phyloP scores from a whole-genome alignment of 2,329 filamentous ascomycete genomes.

The Claviceps sp. region DNA sequence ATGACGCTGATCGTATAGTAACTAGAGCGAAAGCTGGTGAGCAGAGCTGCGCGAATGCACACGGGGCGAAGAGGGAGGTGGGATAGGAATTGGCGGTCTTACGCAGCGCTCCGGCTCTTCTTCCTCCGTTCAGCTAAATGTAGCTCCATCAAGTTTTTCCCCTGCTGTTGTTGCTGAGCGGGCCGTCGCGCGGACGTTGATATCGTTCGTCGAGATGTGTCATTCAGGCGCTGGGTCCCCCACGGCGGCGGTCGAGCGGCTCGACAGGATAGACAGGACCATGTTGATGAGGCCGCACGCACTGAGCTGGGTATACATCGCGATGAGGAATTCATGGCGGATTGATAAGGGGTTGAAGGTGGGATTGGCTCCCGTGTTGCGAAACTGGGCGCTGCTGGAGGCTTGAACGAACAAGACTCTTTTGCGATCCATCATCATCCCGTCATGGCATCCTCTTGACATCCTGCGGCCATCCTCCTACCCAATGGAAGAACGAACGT shows the following conservation, averaged over 20 bases:
- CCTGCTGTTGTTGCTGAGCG: slow-evolving; percentile 13
- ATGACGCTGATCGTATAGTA: slow-evolving; percentile 68
- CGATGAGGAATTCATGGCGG: slow-evolving; percentile 25
- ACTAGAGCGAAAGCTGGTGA: slow-evolving; percentile 22
- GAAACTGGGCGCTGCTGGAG: no score
- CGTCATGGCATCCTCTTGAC: no score
- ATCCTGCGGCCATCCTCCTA: no score
- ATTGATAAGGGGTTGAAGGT: neutral
- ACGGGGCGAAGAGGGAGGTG: neutral
- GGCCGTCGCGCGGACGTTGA: slow-evolving; percentile 17
- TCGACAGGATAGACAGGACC: slow-evolving; percentile 26
- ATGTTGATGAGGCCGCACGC: slow-evolving; percentile 15
- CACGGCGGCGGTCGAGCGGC: slow-evolving; percentile 16
- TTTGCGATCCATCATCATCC: no score
- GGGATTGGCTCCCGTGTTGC: no score
- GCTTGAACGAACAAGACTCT: no score
- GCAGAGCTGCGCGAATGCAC: neutral
- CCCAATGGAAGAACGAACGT: no score
- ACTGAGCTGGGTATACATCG: slow-evolving; percentile 21
- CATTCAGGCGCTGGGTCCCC: slow-evolving; percentile 8
- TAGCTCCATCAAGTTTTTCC: slow-evolving; percentile 40
- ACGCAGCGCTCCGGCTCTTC: slow-evolving; percentile 51
- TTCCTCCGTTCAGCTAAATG: slow-evolving; percentile 49
- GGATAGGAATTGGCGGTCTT: slow-evolving; percentile 6
- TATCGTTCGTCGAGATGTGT: slow-evolving; percentile 17